Percentiles rank a stretch among this genome's conserved stretches.
phyloP scores from a whole-genome alignment of 176 grass and related monocot genomes.

The Rhipidocladum racemiflorum region DNA sequence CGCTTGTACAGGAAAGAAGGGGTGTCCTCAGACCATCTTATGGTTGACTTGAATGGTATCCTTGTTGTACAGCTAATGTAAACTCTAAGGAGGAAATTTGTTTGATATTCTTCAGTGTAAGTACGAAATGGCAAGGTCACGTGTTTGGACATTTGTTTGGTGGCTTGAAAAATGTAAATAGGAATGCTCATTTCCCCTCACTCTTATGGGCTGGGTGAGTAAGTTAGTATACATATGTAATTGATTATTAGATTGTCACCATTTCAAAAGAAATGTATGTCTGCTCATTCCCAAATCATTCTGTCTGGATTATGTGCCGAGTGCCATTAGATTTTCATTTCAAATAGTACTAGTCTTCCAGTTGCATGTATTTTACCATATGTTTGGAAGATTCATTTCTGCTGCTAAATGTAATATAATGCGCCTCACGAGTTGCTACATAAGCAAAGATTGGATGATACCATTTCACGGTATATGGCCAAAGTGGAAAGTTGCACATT shows the following conservation, averaged over 20 bases:
- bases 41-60: background rate
- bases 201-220: background rate
- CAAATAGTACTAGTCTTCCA: background rate
- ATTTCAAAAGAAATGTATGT: background rate
- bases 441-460: background rate
- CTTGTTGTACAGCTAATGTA: conserved; percentile 12
- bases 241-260: background rate
- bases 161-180: background rate
- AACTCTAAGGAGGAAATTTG: background rate
- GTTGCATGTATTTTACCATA: background rate
- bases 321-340: conserved; percentile 33
- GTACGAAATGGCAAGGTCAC: background rate
- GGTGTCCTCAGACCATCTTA: background rate
- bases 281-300: background rate
- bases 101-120: background rate
- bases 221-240: background rate
- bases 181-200: background rate
- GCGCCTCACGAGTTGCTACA: background rate
- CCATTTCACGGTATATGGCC: background rate
- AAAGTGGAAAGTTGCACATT: background rate
- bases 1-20: background rate
- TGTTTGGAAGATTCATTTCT: background rate
- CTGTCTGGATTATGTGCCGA: conserved; percentile 19
- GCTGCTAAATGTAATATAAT: background rate
- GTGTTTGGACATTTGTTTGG: background rate